Base-by-base conservation (phyloP, 1,139 yeast species). In the Kluyveromyces marxianus region DNA sequence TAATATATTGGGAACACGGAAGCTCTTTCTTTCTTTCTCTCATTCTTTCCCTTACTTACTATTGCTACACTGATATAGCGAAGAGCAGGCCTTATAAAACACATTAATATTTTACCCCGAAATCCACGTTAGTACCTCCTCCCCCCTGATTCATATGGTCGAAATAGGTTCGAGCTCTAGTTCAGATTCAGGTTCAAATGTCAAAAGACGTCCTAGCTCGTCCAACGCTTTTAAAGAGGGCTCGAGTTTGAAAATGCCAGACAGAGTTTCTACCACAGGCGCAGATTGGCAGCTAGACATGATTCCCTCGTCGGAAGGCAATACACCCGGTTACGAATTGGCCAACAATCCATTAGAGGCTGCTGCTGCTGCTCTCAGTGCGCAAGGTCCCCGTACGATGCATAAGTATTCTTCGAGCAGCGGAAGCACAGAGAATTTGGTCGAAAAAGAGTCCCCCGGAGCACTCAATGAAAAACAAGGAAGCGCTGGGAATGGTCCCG, bases 241-340 rank as follows among this genome's bases (percentile, higher is more conserved):
- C n/a, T n/a, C n/a, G n/a, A n/a, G n/a, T n/a, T n/a, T 37, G 25
- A 14, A 14, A 29, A 8, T 8, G 14, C 39, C 39, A 4, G 39
- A 36, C n/a, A n/a, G 21, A 7, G 25, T 30, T 8, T 31, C 36
- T 14, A 39, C 37, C 8, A 32, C 42, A 3, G 42, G 42, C 6
- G 25, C 24, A 10, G 37, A 26, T n/a, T 32, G 31, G 36, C n/a
- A 29, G 8, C 21, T 39, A 37, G 24, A 32, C 8, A 25, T 37
- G 6, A 39, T 39, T 32, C 37, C 42, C 8, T 36, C 37, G 24
- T 39, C 42, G 6, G 37, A 25, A 25, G 37, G 37, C 7, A 27
- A 25, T 2, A 39, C 42, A 3, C 42, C 42, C 21, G 42, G 42
- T 5, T 39, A 27, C 24, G 42, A 39, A 27, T 10, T 39, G 2